Percentiles rank a stretch among this genome's conserved stretches.
These are phyloP conservation scores for Ramichloridium luteum DNA, from an alignment of 2,329 filamentous ascomycete genomes.

Conservation along the genomic window DNA sequence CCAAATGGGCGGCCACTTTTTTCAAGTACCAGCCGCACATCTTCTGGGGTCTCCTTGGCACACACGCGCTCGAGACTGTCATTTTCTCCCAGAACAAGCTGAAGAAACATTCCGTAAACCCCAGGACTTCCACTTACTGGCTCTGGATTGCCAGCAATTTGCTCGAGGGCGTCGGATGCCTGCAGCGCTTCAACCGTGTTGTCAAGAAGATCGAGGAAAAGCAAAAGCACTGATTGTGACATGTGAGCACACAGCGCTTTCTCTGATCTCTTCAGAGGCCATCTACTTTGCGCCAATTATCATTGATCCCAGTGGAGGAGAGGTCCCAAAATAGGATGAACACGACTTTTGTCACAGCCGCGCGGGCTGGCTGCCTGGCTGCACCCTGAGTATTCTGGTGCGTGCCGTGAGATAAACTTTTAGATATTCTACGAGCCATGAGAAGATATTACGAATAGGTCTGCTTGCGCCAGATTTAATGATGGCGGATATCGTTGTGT, in stretches of 20 bases:
- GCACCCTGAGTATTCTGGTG: too few relatives aligned
- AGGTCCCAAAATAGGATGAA: too few relatives aligned
- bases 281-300: too few relatives aligned
- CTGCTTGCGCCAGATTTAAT: neutral
- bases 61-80: constrained; percentile 55
- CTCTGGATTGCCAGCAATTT: constrained; percentile 40
- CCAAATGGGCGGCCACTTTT: constrained; percentile 47
- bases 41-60: constrained; percentile 44
- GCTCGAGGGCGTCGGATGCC: constrained; percentile 35
- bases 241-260: too few relatives aligned
- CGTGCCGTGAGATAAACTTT: too few relatives aligned
- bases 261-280: too few relatives aligned
- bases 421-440: too few relatives aligned
- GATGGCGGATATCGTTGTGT: neutral
- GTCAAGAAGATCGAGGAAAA: neutral
- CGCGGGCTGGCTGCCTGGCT: too few relatives aligned
- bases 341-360: too few relatives aligned
- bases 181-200: neutral
- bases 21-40: constrained; percentile 48
- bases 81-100: constrained; percentile 36
- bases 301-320: too few relatives aligned
- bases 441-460: neutral
- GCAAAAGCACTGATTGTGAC: constrained; percentile 1
- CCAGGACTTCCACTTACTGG: constrained; percentile 40
- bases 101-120: constrained; percentile 39